phyloP scores from a whole-genome alignment of 2,329 filamentous ascomycete species.

The Sporothrix protearum region DNA sequence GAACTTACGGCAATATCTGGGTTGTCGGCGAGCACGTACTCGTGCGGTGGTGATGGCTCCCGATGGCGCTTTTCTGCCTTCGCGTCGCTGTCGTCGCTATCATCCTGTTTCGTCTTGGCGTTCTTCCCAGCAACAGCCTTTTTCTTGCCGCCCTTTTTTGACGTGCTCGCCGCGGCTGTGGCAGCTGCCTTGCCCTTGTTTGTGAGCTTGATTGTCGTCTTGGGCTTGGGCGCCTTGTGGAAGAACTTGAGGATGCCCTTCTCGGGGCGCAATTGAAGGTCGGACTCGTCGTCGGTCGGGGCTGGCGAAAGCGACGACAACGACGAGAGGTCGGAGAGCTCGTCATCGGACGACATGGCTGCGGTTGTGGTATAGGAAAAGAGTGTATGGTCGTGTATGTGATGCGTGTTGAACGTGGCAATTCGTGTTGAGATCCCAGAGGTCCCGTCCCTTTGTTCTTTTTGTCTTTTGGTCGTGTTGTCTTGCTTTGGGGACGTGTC shows the following conservation, averaged over 20 bases:
- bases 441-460: not conserved
- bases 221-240: constrained; percentile 51
- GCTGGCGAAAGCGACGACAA: constrained; percentile 48
- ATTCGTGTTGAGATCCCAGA: not conserved
- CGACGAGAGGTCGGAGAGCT: constrained; percentile 54
- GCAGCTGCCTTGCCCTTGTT: constrained; percentile 31
- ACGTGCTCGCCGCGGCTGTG: constrained; percentile 34
- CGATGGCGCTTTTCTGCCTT: constrained; percentile 69
- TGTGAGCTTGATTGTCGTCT: constrained; percentile 26
- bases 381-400: not conserved
- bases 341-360: constrained; percentile 59
- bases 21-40: constrained; percentile 86
- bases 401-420: not conserved
- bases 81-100: constrained; percentile 55
- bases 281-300: constrained; percentile 52
- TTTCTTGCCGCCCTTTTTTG: constrained; percentile 16
- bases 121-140: not conserved
- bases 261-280: constrained; percentile 50
- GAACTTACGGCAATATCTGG: constrained; percentile 82
- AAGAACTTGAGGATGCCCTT: constrained; percentile 66
- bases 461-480: constrained; percentile 1
- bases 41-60: constrained; percentile 81
- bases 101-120: constrained; percentile 10
- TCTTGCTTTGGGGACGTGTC: not conserved
- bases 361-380: not conserved